A percentile compares a stretch with the other conserved stretches of the same genome.
Conservation (phyloP, 2,329 filamentous ascomycete genomes). For the Elsinoe arachidis region DNA sequence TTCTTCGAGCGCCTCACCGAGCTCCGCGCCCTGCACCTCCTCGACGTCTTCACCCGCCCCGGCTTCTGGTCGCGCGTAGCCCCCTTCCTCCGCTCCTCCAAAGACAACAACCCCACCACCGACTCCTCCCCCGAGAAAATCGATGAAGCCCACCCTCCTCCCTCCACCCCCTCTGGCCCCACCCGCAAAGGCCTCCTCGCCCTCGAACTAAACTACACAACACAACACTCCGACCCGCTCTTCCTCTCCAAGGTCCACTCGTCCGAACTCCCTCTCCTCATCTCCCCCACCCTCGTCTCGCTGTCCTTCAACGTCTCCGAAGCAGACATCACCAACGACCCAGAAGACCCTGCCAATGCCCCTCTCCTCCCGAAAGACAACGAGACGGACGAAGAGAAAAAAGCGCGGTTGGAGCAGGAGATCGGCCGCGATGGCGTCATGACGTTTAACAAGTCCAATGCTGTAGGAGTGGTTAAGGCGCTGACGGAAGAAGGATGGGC, state of each 20-base stretch:
- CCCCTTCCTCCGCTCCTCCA: conserved; percentile 26
- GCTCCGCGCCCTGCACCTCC: conserved; percentile 37
- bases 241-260: conserved; percentile 35
- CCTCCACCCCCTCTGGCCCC: conserved; percentile 7
- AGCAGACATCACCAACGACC: conserved; percentile 25
- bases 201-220: conserved; percentile 41
- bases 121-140: background rate
- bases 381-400: conserved; percentile 26
- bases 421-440: conserved; percentile 28
- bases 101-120: conserved; percentile 21
- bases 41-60: conserved; percentile 38
- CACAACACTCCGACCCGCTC: conserved; percentile 36
- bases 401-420: conserved; percentile 24
- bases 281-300: conserved; percentile 32
- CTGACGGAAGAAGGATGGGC: conserved; percentile 27
- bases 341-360: conserved; percentile 16
- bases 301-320: conserved; percentile 31
- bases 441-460: conserved; percentile 28
- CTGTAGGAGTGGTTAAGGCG: conserved; percentile 24
- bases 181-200: conserved; percentile 32
- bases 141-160: conserved; percentile 14
- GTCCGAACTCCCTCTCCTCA: conserved; percentile 28
- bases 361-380: conserved; percentile 13
- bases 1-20: conserved; percentile 32
- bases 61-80: conserved; percentile 32